Evolutionary conservation across 192 early-diverging fungal species (phyloP).

Genomic region (Backusella psychrophila): DNA sequence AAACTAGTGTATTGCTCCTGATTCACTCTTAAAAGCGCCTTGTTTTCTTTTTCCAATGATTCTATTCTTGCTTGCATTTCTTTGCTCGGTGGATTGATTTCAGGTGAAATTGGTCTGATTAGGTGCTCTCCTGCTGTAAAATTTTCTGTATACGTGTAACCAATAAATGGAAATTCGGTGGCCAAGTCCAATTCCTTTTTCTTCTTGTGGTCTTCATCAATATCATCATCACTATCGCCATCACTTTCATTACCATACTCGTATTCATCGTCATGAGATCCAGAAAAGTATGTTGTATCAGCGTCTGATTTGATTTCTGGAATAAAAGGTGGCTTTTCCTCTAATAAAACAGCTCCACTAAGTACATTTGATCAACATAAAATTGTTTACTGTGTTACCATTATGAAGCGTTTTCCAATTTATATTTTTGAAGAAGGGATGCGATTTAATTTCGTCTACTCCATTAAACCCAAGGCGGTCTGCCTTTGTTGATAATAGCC

Average conservation of each 20-base stretch:
- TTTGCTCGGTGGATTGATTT: not conserved
- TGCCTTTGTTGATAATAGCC: constrained; percentile 70
- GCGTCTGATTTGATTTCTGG: constrained; percentile 83
- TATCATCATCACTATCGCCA: not conserved
- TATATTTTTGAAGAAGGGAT: constrained; percentile 65
- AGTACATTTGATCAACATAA: not conserved
- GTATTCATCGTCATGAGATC: constrained; percentile 26
- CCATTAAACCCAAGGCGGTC: constrained; percentile 66
- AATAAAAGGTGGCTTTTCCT: constrained; percentile 75
- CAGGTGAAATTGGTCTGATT: not conserved
- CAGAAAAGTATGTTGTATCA: constrained; percentile 88
- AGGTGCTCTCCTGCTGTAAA: not conserved
- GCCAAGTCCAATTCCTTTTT: constrained; percentile 50
- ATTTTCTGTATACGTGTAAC: constrained; percentile 55
- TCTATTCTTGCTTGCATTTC: not conserved
- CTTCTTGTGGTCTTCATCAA: constrained; percentile 28
- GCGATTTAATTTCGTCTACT: constrained; percentile 58
- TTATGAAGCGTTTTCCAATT: constrained; percentile 59
- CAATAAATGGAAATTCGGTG: constrained; percentile 81
- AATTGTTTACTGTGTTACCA: constrained; percentile 21
- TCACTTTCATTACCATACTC: not conserved
- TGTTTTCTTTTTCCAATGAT: not conserved
- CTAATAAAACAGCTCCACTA: not conserved
- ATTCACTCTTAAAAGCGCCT: not conserved
- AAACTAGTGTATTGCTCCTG: not conserved